Evolutionary conservation across 495 filamentous ascomycete genomes (phyloP).

Genomic region (Tuber magnatum): DNA sequence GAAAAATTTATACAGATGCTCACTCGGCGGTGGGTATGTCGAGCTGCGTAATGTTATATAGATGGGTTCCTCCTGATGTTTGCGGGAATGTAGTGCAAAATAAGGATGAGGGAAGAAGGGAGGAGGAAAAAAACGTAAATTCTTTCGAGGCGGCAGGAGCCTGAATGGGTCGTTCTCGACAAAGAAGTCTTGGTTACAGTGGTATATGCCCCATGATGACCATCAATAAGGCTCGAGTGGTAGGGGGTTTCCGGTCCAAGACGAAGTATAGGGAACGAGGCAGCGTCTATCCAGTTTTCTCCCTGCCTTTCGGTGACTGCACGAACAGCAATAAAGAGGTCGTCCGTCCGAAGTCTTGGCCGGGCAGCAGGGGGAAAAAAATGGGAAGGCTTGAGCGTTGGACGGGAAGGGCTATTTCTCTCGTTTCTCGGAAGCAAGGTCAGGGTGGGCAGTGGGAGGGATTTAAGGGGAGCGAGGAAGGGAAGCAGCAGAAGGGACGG

Average conservation of each 20-base stretch:
- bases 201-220: slow-evolving; percentile 39
- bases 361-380: slow-evolving; percentile 27
- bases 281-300: slow-evolving; percentile 19
- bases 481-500: slow-evolving; percentile 1
- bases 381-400: slow-evolving; percentile 29
- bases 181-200: slow-evolving; percentile 35
- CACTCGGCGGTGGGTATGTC: slow-evolving; percentile 9
- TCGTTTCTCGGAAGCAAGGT: slow-evolving; percentile 31
- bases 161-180: slow-evolving; percentile 32
- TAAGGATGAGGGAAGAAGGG: background rate
- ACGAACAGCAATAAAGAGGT: slow-evolving; percentile 36
- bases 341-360: slow-evolving; percentile 31
- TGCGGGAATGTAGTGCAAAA: slow-evolving; percentile 4
- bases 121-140: background rate
- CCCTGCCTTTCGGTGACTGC: slow-evolving; percentile 17
- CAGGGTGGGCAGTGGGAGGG: slow-evolving; percentile 30
- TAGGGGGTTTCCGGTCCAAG: slow-evolving; percentile 24
- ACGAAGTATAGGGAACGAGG: slow-evolving; percentile 13
- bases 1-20: slow-evolving; percentile 31
- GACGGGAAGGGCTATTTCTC: slow-evolving; percentile 25
- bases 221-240: slow-evolving; percentile 31
- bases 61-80: slow-evolving; percentile 14
- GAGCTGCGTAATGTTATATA: slow-evolving; percentile 24
- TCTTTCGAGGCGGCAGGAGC: slow-evolving; percentile 17
- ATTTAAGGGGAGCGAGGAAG: slow-evolving; percentile 31